These are phyloP conservation scores for Eugenia klotzschiana DNA, from an alignment of 441 rosid genomes.

Conservation along the genomic window DNA sequence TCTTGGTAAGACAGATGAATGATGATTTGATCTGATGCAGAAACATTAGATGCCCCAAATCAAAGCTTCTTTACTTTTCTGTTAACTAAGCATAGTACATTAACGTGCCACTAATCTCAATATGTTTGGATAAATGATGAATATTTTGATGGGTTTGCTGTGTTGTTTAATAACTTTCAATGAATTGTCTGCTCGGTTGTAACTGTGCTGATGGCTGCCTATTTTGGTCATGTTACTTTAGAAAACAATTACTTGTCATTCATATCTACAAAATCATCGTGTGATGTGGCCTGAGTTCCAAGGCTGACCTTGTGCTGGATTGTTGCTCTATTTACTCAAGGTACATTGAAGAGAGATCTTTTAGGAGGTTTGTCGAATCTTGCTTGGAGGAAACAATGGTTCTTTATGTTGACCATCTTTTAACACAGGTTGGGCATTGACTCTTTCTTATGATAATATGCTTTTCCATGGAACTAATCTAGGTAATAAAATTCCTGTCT, in stretches of 20 bases:
- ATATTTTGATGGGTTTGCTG: neutral
- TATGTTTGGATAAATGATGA: neutral
- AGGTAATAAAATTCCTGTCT: neutral
- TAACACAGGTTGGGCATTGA: conserved; percentile 51
- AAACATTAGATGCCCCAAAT: neutral
- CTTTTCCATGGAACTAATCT: neutral
- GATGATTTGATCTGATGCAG: neutral
- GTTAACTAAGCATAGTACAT: neutral
- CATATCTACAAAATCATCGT: neutral
- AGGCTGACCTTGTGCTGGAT: conserved; percentile 2
- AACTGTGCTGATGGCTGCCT: neutral
- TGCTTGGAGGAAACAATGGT: conserved; percentile 87
- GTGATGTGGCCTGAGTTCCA: neutral
- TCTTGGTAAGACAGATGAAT: neutral
- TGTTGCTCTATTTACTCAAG: conserved; percentile 23
- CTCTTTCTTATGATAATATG: neutral
- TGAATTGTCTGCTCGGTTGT: neutral
- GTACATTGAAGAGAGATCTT: conserved; percentile 94
- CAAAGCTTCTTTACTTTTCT: neutral
- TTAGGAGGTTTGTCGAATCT: conserved; percentile 91
- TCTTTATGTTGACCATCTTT: conserved; percentile 79
- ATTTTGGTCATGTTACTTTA: neutral
- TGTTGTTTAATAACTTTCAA: neutral
- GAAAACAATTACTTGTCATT: neutral
- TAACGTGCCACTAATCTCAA: neutral